phyloP scores from a whole-genome alignment of 2,329 filamentous ascomycete genomes.

The Verticillium nonalfalfae region DNA sequence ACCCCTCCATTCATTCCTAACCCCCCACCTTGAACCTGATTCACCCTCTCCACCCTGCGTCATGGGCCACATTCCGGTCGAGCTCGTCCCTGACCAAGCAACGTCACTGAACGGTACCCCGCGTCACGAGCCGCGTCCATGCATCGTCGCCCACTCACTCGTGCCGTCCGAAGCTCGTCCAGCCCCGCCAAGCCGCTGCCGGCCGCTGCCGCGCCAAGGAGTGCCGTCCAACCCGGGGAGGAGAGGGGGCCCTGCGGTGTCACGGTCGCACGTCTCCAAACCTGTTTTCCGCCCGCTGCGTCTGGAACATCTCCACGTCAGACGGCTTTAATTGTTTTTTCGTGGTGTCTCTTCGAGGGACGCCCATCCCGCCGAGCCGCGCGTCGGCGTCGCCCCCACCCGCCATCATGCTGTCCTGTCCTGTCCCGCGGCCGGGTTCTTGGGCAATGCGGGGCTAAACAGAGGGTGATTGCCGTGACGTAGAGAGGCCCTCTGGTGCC shows the following conservation, averaged over 20 bases:
- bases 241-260: too few species aligned
- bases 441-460: neutral
- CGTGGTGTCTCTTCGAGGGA: neutral
- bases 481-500: neutral
- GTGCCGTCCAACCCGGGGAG: too few species aligned
- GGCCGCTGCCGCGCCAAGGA: too few species aligned
- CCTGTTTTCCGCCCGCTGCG: too few species aligned
- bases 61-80: neutral
- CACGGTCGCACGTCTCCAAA: too few species aligned
- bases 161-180: neutral
- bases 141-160: neutral
- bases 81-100: neutral
- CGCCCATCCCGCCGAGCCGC: neutral
- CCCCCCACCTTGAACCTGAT: neutral
- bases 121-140: too few species aligned
- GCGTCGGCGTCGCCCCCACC: neutral
- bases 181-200: too few species aligned
- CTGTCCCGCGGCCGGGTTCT: too few species aligned
- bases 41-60: neutral
- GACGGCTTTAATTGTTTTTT: too few species aligned
- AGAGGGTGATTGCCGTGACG: neutral
- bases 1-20: neutral
- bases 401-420: too few species aligned
- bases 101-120: neutral
- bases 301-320: too few species aligned